Evolutionary conservation across 2,329 filamentous ascomycete genomes (phyloP), one percentile per base, ranked within the genome.

Genomic region (Trichophyton schoenleinii): DNA sequence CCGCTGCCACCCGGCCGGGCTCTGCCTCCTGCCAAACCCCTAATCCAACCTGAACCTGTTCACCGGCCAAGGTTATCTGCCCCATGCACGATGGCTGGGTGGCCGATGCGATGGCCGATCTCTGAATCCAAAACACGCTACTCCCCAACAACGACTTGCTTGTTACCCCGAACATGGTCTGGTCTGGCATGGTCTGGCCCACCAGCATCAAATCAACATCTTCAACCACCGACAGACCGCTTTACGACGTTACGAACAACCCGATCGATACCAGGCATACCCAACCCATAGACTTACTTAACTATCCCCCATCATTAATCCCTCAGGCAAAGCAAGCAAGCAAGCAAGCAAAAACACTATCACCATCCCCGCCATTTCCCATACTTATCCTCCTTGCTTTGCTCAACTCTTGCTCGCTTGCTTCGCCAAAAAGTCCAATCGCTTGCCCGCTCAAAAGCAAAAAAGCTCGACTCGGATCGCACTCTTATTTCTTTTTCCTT

Each of bases 241-340:
- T 31, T 53, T 36, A 55, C 52, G 52, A 55, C 20, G 52, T 55
- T 38, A 38, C 34, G 34, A 55, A 55, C 34, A 31, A 28, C 52
- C 31, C 28, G 52, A 55, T 55, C 31, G 52, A 55, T 55, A 55
- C 52, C 52, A 55, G 52, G n/a, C 52, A 55, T 55, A 55, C 31
- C 31, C 52, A 55, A 55, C 25, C 52, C 52, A 55, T 55, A 55
- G 52, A 55, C 8, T 13, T 34, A n/a, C 22, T 22, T 13, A 11
- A 31, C 28, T 55, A 28, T 25, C 52, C 8, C 20, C 8, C 20
- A 18, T 31, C 20, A 48, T 25, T 52, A 25, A 22, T 22, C 46
- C 22, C 22, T 48, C 22, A 15, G 13, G 9, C 46, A 49, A 28
- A 28, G 25, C 25, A 28, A 28, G 25, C 44, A 18, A 48, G 44